These are phyloP conservation scores for Fusarium lyarnte DNA, from an alignment of 2,329 filamentous ascomycete species.

Conservation along the genomic window DNA sequence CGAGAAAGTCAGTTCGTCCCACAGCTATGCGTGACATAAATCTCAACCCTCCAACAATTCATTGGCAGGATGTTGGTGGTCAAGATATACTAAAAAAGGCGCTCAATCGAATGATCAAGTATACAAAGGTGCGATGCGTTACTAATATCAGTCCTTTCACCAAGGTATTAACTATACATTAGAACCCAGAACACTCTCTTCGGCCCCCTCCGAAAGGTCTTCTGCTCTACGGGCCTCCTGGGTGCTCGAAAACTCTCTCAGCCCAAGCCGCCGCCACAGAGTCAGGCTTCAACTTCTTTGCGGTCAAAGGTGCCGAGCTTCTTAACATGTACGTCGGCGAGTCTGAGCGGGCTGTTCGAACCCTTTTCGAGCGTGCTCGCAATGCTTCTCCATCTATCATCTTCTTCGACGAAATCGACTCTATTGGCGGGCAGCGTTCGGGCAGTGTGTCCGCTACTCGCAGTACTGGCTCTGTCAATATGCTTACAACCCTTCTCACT, in stretches of 20 bases:
- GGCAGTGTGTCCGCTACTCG: constrained; percentile 51
- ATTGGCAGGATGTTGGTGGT: constrained; percentile 89
- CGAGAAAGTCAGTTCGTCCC: constrained; percentile 76
- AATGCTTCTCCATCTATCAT: constrained; percentile 91
- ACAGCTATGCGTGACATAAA: constrained; percentile 91
- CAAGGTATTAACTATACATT: constrained; percentile 10
- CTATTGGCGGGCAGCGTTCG: constrained; percentile 71
- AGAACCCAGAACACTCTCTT: constrained; percentile 51
- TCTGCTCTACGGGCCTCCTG: constrained; percentile 89
- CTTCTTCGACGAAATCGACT: constrained; percentile 97
- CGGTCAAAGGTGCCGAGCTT: constrained; percentile 91
- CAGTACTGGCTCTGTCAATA: constrained; percentile 71
- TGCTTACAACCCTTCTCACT: constrained; percentile 87
- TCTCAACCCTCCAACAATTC: constrained; percentile 84
- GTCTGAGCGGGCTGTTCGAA: constrained; percentile 85
- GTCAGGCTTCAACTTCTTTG: constrained; percentile 91
- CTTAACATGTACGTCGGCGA: constrained; percentile 98
- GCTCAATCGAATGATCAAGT: constrained; percentile 61
- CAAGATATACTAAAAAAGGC: constrained; percentile 77
- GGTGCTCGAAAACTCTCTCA: constrained; percentile 93
- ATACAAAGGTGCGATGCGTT: constrained; percentile 45
- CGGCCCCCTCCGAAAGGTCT: constrained; percentile 79
- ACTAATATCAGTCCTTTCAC: no score
- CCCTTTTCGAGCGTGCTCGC: constrained; percentile 85
- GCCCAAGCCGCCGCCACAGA: constrained; percentile 93